Evolutionary conservation across 2,329 filamentous ascomycete genomes (phyloP).

Genomic region (Calonectria pauciramosa): DNA sequence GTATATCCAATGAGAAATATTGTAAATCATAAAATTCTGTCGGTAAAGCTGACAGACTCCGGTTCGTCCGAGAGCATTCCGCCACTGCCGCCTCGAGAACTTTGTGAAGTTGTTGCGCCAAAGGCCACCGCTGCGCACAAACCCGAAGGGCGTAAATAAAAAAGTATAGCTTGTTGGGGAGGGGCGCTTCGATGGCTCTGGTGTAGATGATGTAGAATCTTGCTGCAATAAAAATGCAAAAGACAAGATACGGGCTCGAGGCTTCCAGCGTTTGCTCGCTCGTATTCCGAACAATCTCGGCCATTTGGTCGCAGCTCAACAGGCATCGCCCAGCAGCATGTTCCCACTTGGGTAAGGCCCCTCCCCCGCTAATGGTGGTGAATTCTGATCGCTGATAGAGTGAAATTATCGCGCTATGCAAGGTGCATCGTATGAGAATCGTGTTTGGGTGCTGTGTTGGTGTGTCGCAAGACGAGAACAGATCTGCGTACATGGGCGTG

Average conservation of each 20-base stretch:
- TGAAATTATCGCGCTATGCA: slow-evolving; percentile 24
- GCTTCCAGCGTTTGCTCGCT: slow-evolving; percentile 11
- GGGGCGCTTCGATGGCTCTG: background rate
- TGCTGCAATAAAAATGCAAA: slow-evolving; percentile 18
- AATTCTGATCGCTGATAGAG: slow-evolving; percentile 22
- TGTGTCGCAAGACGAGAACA: background rate
- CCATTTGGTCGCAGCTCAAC: slow-evolving; percentile 27
- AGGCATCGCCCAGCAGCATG: slow-evolving; percentile 19
- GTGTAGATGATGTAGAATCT: slow-evolving; percentile 27
- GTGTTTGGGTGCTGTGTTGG: slow-evolving; percentile 23
- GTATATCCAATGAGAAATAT: slow-evolving; percentile 25
- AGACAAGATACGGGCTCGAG: slow-evolving; percentile 18
- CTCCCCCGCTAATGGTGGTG: background rate
- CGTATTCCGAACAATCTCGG: background rate
- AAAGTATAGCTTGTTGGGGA: slow-evolving; percentile 21
- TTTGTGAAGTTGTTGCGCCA: slow-evolving; percentile 15
- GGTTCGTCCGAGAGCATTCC: background rate
- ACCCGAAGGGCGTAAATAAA: slow-evolving; percentile 26
- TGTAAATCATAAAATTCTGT: slow-evolving; percentile 22
- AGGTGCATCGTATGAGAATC: slow-evolving; percentile 25
- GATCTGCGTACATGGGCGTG: slow-evolving; percentile 17
- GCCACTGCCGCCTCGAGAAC: slow-evolving; percentile 16
- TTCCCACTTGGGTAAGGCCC: slow-evolving; percentile 5
- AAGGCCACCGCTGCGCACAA: slow-evolving; percentile 17
- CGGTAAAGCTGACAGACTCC: background rate